Conservation (phyloP, 2,329 filamentous ascomycete genomes). For the Neoascochyta sp. region DNA sequence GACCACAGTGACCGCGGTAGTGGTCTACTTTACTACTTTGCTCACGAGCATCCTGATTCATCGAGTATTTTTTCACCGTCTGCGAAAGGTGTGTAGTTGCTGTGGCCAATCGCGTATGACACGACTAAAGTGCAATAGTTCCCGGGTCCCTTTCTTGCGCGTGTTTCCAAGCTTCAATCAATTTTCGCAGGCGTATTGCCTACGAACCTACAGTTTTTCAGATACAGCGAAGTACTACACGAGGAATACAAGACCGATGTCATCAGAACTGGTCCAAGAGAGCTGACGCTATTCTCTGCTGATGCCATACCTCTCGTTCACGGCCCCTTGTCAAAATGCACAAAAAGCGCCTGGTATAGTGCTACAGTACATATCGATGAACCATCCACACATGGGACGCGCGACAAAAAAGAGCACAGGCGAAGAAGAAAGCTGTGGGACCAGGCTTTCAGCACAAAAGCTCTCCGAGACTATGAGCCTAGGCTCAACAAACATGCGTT, state of each 20-base stretch:
- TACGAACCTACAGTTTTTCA: constrained; percentile 22
- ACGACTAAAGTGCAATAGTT: constrained; percentile 20
- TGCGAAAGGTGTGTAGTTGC: constrained; percentile 23
- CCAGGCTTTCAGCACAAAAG: constrained; percentile 30
- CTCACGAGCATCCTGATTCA: constrained; percentile 39
- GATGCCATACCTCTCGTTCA: constrained; percentile 30
- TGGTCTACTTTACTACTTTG: constrained; percentile 22
- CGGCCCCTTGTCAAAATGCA: constrained; percentile 27
- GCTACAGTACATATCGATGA: constrained; percentile 13
- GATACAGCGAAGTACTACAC: constrained; percentile 20
- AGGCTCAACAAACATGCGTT: constrained; percentile 29
- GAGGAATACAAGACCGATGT: constrained; percentile 30
- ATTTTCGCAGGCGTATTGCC: constrained; percentile 20
- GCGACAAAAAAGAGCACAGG: constrained; percentile 29
- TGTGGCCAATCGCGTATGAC: too few relatives aligned
- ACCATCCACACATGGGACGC: constrained; percentile 24
- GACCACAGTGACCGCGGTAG: constrained; percentile 9
- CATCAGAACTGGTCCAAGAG: constrained; percentile 34
- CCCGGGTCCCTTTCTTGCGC: constrained; percentile 37
- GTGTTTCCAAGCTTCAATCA: constrained; percentile 40
- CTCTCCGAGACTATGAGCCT: constrained; percentile 37
- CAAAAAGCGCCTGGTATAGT: constrained; percentile 30
- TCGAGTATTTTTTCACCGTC: constrained; percentile 41
- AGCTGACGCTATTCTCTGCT: constrained; percentile 28
- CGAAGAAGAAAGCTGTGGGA: constrained; percentile 33